Evolutionary conservation across 306 rosid species (phyloP).

Genomic region (Sicyos baderoa): DNA sequence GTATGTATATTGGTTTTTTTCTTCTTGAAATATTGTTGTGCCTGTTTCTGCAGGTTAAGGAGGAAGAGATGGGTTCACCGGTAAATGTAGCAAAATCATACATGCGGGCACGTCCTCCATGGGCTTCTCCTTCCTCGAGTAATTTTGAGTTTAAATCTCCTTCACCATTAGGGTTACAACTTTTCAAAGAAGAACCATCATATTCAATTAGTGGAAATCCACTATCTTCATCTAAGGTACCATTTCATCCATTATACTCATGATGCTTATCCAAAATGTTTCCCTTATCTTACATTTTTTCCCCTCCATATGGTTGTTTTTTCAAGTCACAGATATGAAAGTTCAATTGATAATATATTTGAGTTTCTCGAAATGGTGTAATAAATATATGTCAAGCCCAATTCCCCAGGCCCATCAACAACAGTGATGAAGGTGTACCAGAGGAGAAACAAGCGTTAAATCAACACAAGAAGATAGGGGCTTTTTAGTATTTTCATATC

Average conservation of each 20-base stretch:
- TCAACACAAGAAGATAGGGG: too few relatives aligned
- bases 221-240: conserved; percentile 59
- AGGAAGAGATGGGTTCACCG: conserved; percentile 69
- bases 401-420: too few relatives aligned
- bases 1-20: too few relatives aligned
- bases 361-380: not conserved
- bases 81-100: conserved; percentile 80
- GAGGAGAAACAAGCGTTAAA: not conserved
- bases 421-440: too few relatives aligned
- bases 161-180: conserved; percentile 47
- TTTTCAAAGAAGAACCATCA: conserved; percentile 56
- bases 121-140: conserved; percentile 74
- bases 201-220: conserved; percentile 48
- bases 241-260: conserved; percentile 5
- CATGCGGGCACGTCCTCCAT: conserved; percentile 73
- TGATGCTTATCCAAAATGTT: not conserved
- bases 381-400: not conserved
- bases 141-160: conserved; percentile 40
- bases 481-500: too few relatives aligned
- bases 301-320: not conserved
- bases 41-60: conserved; percentile 41
- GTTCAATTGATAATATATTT: not conserved
- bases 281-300: not conserved
- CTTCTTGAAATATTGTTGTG: conserved; percentile 1
- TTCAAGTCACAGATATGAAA: not conserved